These are phyloP conservation scores for Pleurotus eryngii DNA, from an alignment of 768 basidiomycete species.

Conservation along the genomic window DNA sequence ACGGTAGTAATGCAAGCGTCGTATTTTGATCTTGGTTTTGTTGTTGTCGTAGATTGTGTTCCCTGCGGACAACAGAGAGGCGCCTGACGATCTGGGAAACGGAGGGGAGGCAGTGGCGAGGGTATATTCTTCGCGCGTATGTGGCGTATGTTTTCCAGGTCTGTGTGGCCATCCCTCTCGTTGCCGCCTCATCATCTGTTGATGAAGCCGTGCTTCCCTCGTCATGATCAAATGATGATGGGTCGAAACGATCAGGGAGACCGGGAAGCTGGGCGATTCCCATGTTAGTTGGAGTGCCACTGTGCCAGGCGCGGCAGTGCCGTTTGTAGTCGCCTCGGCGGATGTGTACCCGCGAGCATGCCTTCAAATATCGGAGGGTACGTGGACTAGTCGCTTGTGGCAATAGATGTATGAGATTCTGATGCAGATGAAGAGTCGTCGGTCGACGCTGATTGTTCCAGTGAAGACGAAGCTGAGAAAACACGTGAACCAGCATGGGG, in stretches of 20 bases:
- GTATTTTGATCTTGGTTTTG: not conserved
- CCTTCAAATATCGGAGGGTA: slow-evolving; percentile 27
- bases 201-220: not conserved
- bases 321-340: slow-evolving; percentile 55
- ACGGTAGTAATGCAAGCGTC: slow-evolving; percentile 1
- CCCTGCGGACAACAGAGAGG: slow-evolving; percentile 30
- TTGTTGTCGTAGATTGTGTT: slow-evolving; percentile 16
- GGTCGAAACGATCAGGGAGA: slow-evolving; percentile 39
- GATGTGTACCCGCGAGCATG: slow-evolving; percentile 50
- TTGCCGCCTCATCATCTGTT: not conserved
- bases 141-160: slow-evolving; percentile 5
- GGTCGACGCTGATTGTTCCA: slow-evolving; percentile 11
- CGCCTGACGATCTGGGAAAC: slow-evolving; percentile 37
- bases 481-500: not conserved
- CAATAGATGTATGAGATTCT: slow-evolving; percentile 10
- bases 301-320: slow-evolving; percentile 49
- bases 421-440: slow-evolving; percentile 5
- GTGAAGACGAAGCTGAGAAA: not conserved
- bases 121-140: slow-evolving; percentile 28
- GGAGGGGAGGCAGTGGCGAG: slow-evolving; percentile 41
- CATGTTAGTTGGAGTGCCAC: slow-evolving; percentile 44
- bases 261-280: slow-evolving; percentile 45
- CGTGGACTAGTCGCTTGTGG: slow-evolving; percentile 13
- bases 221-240: slow-evolving; percentile 11
- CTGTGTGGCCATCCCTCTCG: slow-evolving; percentile 5